These are phyloP conservation scores for Apophysomyces sp. DNA, from an alignment of 371 early-diverging fungal genomes.

Conservation along the genomic window DNA sequence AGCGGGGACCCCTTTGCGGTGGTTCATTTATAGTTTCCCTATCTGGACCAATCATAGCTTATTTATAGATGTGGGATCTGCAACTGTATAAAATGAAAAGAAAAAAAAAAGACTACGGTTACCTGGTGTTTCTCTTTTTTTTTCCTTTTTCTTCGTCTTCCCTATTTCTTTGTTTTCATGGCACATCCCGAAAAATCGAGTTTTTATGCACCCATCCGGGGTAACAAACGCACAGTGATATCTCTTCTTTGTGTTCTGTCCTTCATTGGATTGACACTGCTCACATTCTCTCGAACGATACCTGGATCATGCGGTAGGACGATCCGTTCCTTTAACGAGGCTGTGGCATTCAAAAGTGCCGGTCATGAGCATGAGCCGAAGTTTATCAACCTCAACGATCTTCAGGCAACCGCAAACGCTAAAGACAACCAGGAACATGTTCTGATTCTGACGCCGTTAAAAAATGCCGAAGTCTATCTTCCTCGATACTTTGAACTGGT, in stretches of 20 bases:
- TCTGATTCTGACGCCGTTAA: slow-evolving; percentile 64
- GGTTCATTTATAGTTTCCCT: background rate
- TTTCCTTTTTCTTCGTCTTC: background rate
- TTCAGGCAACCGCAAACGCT: slow-evolving; percentile 21
- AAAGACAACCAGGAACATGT: slow-evolving; percentile 30
- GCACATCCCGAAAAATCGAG: background rate
- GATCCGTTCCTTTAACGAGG: slow-evolving; percentile 30
- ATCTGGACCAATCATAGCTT: background rate
- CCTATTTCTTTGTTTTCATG: background rate
- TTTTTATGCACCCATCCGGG: slow-evolving; percentile 28
- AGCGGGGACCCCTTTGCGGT: slow-evolving; percentile 49
- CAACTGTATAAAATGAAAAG: slow-evolving; percentile 1
- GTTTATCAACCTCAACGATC: slow-evolving; percentile 28
- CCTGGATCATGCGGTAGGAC: slow-evolving; percentile 27
- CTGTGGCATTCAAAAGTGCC: slow-evolving; percentile 18
- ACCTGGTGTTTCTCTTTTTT: background rate
- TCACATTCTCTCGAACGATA: slow-evolving; percentile 33
- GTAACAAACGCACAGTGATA: slow-evolving; percentile 28
- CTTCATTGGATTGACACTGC: slow-evolving; percentile 27
- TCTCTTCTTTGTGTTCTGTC: slow-evolving; percentile 27
- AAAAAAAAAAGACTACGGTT: background rate
- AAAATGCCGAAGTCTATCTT: slow-evolving; percentile 56
- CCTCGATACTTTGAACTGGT: slow-evolving; percentile 55
- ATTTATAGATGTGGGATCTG: slow-evolving; percentile 7
- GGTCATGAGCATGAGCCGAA: slow-evolving; percentile 7